Conservation (phyloP, 805 yeast species). For the Yarrowia yakushimensis region DNA sequence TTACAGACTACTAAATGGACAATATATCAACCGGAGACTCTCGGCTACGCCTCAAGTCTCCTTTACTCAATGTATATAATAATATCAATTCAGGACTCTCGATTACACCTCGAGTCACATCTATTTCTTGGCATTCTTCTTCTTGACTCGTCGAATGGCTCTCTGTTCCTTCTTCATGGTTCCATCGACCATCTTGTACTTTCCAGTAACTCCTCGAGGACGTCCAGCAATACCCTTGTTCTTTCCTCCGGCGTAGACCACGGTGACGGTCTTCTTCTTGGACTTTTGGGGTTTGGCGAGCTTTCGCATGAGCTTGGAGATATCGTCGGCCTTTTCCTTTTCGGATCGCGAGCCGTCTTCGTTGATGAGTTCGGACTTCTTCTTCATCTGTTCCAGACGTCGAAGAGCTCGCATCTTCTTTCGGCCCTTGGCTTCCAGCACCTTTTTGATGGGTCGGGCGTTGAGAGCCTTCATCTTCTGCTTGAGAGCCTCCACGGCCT, state of each 20-base stretch:
- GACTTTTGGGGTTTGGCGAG: slow-evolving; percentile 67
- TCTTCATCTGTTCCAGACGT: slow-evolving; percentile 81
- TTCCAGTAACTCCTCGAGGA: slow-evolving; percentile 95
- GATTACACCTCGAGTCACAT: too few species aligned
- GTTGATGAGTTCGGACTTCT: slow-evolving; percentile 86
- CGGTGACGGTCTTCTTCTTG: slow-evolving; percentile 75
- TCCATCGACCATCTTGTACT: slow-evolving; percentile 99
- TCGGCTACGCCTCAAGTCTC: too few species aligned
- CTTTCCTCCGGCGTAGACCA: slow-evolving; percentile 81
- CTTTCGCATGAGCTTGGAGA: slow-evolving; percentile 77
- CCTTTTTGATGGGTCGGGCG: slow-evolving; percentile 98
- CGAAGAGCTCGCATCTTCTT: slow-evolving; percentile 89
- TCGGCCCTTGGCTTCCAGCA: slow-evolving; percentile 95
- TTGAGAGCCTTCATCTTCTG: slow-evolving; percentile 77
- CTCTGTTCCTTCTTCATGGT: slow-evolving; percentile 95
- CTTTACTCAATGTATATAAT: too few species aligned
- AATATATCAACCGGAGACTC: too few species aligned
- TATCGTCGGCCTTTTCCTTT: slow-evolving; percentile 91
- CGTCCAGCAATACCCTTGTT: slow-evolving; percentile 89
- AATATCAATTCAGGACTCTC: too few species aligned
- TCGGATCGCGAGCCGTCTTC: slow-evolving; percentile 87
- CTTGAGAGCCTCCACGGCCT: slow-evolving; percentile 74
- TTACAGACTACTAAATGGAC: too few species aligned
- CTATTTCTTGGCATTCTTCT: slow-evolving; percentile 37
- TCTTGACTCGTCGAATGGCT: slow-evolving; percentile 83